Evolutionary conservation across 2,329 filamentous ascomycete species (phyloP).

Genomic region (Sclerotinia spermophila): DNA sequence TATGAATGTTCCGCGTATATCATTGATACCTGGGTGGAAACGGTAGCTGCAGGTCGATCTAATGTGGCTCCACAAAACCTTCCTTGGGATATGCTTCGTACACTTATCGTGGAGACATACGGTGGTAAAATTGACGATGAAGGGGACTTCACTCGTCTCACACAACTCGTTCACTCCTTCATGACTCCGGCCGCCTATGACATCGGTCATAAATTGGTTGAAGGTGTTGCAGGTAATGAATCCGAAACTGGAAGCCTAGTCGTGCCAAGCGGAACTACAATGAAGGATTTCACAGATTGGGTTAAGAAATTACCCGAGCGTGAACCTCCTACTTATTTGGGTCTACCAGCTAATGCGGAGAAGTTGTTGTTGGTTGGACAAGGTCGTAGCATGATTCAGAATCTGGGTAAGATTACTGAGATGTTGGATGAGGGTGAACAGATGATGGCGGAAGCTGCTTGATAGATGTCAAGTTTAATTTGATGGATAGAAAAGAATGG

Average conservation of each 20-base stretch:
- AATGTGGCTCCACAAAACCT: constrained; percentile 93
- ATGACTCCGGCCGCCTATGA: constrained; percentile 89
- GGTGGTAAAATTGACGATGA: constrained; percentile 96
- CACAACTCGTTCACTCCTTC: constrained; percentile 69
- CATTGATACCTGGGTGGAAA: constrained; percentile 91
- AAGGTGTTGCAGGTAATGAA: constrained; percentile 45
- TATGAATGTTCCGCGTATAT: constrained; percentile 97
- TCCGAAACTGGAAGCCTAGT: constrained; percentile 59
- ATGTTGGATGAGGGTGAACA: constrained; percentile 93
- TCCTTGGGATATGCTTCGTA: constrained; percentile 93
- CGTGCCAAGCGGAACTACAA: constrained; percentile 75
- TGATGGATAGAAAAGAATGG: neutral
- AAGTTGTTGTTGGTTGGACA: constrained; percentile 88
- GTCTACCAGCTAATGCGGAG: constrained; percentile 91
- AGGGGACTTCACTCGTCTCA: constrained; percentile 72
- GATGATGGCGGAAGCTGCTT: constrained; percentile 64
- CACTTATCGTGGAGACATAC: constrained; percentile 88
- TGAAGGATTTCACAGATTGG: constrained; percentile 87
- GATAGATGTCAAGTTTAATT: neutral
- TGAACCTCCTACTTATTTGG: constrained; percentile 92
- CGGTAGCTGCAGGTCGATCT: constrained; percentile 75
- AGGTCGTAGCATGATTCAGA: constrained; percentile 77
- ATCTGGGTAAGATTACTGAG: constrained; percentile 79
- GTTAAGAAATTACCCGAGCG: constrained; percentile 88
- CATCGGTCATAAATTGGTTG: constrained; percentile 83